Base-by-base conservation (phyloP, 441 rosid genomes). In the Omphalea diandra region DNA sequence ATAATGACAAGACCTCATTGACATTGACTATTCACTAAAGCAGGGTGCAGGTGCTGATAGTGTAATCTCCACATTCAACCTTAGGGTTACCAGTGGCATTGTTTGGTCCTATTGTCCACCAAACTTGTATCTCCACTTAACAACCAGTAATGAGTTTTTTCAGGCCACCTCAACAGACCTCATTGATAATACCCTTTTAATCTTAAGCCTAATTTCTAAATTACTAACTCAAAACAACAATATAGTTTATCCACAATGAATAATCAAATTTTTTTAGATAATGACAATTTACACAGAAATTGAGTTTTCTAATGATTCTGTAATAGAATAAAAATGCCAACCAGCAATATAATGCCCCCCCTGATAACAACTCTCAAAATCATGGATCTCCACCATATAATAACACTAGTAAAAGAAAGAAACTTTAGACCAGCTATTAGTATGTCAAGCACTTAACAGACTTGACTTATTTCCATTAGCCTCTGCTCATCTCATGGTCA, bases 171-270 rank as follows among this genome's bases (percentile, higher is more conserved):
- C 49, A 0, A 49, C 24, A n/a, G 8, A 49, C 20, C 27, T 20
- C 24, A 49, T 1, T n/a, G 2, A 49, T n/a, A 20, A 20, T 20
- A 46, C 15, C 52, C 26, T 11, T 5, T 49, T 49, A 49, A 6
- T 49, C 54, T 49, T 49, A 26, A n/a, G 53, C 53, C 53, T 47
- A 47, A 17, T 47, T 47, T 47, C 53, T n/a, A 47, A n/a, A 47
- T 47, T 7, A 4, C 7, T n/a, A 18, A 2, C 15, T 26, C 54
- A n/a, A 49, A 49, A 49, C 7, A 49, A 49, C 7, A 49, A 49
- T 4, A n/a, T 0, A 0, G 7, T 49, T 49, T 49, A 49, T 49
- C 53, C 53, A 49, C 20, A 49, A n/a, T 49, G 12, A 49, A 20
- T 20, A 49, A 4, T 24, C n/a, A n/a, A n/a, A n/a, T 49, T 49